phyloP scores from a whole-genome alignment of 306 rosid genomes.

The Delonix regia region DNA sequence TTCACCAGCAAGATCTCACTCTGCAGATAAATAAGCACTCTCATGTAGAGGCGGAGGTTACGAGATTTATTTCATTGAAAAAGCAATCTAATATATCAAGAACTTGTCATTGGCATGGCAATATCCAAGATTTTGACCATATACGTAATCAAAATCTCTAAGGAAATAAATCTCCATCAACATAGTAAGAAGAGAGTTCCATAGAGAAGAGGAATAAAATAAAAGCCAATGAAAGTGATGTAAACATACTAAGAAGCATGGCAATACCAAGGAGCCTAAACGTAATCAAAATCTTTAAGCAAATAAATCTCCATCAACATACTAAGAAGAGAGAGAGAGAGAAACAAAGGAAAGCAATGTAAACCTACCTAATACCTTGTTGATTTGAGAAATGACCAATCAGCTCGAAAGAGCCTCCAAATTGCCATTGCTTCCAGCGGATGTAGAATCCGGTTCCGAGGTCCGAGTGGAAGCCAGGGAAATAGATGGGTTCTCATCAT shows the following conservation, averaged over 20 bases:
- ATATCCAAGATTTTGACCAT: background rate
- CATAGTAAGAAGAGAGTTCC: background rate
- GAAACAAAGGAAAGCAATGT: too few relatives aligned
- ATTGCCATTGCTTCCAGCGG: slow-evolving; percentile 16
- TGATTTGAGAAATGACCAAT: slow-evolving; percentile 2
- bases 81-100: background rate
- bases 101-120: background rate
- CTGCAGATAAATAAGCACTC: background rate
- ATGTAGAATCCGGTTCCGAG: slow-evolving; percentile 15
- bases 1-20: background rate
- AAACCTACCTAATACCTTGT: slow-evolving; percentile 1
- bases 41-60: background rate
- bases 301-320: background rate
- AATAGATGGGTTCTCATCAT: slow-evolving; percentile 12
- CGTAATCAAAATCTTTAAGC: background rate
- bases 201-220: background rate
- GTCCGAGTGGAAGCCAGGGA: slow-evolving; percentile 15
- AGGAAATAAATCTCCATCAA: background rate
- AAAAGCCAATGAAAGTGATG: background rate
- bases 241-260: background rate
- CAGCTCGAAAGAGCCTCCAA: slow-evolving; percentile 20
- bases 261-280: background rate
- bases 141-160: background rate
- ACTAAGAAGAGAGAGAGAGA: background rate
- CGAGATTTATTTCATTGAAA: background rate